phyloP scores from a whole-genome alignment of 2,329 filamentous ascomycete genomes.

The Epichloe glyceriae region DNA sequence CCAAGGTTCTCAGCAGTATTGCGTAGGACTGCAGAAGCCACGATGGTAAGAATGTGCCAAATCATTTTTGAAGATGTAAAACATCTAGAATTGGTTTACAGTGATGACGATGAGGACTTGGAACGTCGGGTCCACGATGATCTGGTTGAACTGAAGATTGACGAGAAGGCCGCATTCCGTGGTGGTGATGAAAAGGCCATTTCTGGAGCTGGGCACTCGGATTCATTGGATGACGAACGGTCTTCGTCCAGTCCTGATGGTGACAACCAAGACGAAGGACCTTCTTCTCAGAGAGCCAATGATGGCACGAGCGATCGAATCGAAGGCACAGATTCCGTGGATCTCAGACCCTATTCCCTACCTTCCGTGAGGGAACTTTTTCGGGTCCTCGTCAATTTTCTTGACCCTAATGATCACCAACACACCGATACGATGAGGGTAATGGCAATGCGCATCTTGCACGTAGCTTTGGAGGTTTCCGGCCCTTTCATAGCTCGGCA shows the following conservation, averaged over 20 bases:
- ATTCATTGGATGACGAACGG: neutral
- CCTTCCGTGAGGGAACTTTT: conserved; percentile 93
- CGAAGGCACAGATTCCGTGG: conserved; percentile 33
- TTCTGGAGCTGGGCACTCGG: conserved; percentile 3
- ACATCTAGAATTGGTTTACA: conserved; percentile 65
- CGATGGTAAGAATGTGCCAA: conserved; percentile 98
- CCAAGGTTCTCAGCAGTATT: conserved; percentile 81
- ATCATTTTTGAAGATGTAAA: conserved; percentile 93
- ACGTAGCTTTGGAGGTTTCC: conserved; percentile 91
- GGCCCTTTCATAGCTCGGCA: conserved; percentile 91
- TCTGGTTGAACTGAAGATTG: conserved; percentile 71
- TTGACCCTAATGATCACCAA: conserved; percentile 85
- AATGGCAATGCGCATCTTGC: conserved; percentile 93
- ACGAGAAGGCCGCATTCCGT: conserved; percentile 29
- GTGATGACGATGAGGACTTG: conserved; percentile 50
- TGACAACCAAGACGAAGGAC: conserved; percentile 1
- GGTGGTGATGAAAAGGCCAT: conserved; percentile 1
- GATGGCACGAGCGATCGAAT: conserved; percentile 18
- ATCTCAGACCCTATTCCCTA: conserved; percentile 79
- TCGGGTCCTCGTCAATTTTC: conserved; percentile 79
- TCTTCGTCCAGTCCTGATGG: neutral
- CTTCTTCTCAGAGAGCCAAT: neutral
- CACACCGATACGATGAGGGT: conserved; percentile 93
- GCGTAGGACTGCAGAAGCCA: conserved; percentile 81
- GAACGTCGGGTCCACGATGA: conserved; percentile 56